A percentile compares a stretch with the other conserved stretches of the same genome.
Conservation (phyloP, 1,284 basidiomycete genomes). For the Amylostereum areolatum region DNA sequence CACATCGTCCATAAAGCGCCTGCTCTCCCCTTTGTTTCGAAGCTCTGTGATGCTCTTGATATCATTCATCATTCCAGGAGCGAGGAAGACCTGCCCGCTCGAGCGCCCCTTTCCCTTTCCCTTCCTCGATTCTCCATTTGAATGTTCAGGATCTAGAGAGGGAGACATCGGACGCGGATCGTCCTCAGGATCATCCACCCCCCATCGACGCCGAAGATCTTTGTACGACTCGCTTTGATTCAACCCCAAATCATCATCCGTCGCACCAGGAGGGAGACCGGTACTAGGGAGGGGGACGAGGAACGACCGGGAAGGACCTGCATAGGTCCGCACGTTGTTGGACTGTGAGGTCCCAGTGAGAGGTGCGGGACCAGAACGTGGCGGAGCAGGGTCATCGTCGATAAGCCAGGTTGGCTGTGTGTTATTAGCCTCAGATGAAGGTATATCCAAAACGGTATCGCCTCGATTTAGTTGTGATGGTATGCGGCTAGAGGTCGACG, state of each 20-base stretch:
- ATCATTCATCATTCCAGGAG: slow-evolving; percentile 59
- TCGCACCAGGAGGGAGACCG: slow-evolving; percentile 13
- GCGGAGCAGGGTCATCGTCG: too few species aligned
- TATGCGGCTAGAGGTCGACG: background rate
- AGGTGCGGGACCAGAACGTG: slow-evolving; percentile 16
- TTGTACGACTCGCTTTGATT: slow-evolving; percentile 61
- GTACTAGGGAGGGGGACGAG: slow-evolving; percentile 48
- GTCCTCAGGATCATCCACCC: slow-evolving; percentile 69
- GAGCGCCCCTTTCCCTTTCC: slow-evolving; percentile 21
- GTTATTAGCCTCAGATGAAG: background rate
- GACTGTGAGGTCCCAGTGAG: slow-evolving; percentile 13
- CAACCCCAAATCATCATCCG: slow-evolving; percentile 45
- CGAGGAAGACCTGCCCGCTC: slow-evolving; percentile 6
- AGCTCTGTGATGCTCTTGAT: slow-evolving; percentile 76
- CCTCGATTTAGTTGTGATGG: too few species aligned
- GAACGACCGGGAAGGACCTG: slow-evolving; percentile 70
- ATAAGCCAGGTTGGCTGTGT: too few species aligned
- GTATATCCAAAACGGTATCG: slow-evolving; percentile 1
- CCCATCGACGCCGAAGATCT: slow-evolving; percentile 63
- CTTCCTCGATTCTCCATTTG: slow-evolving; percentile 18
- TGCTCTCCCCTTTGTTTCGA: slow-evolving; percentile 69
- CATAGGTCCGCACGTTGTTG: slow-evolving; percentile 56
- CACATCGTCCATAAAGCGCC: slow-evolving; percentile 73
- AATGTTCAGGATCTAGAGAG: slow-evolving; percentile 5
- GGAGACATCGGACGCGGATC: slow-evolving; percentile 41